Conservation (phyloP, 1,139 yeast species). For the Arxiozyma bovina region DNA sequence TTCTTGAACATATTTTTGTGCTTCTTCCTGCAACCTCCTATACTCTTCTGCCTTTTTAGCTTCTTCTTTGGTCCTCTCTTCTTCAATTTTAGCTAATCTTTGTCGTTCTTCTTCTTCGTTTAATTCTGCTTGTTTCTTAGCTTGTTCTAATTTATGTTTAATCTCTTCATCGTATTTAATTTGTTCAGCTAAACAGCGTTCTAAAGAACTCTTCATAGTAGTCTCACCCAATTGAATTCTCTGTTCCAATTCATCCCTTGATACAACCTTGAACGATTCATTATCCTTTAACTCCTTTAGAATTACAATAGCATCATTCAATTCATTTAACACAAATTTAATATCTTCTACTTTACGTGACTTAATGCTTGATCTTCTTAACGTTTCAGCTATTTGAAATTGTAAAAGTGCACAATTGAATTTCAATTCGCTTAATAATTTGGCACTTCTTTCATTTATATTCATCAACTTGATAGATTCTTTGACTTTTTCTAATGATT, state of each 20-base stretch:
- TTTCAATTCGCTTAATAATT: slow-evolving; percentile 41
- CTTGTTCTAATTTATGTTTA: slow-evolving; percentile 59
- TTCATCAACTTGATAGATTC: slow-evolving; percentile 40
- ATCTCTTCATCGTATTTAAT: slow-evolving; percentile 52
- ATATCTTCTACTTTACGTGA: slow-evolving; percentile 59
- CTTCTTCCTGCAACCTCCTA: slow-evolving; percentile 66
- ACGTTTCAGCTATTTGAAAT: slow-evolving; percentile 78
- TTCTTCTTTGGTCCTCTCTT: slow-evolving; percentile 40
- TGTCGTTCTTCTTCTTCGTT: slow-evolving; percentile 56
- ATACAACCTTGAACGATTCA: slow-evolving; percentile 61
- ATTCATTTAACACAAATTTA: slow-evolving; percentile 46
- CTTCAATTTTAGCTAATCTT: slow-evolving; percentile 37
- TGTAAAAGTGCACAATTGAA: slow-evolving; percentile 81
- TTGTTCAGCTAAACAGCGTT: slow-evolving; percentile 64
- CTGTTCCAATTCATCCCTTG: slow-evolving; percentile 63
- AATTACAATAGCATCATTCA: slow-evolving; percentile 53
- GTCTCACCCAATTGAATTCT: slow-evolving; percentile 79
- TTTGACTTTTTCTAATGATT: slow-evolving; percentile 54
- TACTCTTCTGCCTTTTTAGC: slow-evolving; percentile 48
- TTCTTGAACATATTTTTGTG: slow-evolving; percentile 45
- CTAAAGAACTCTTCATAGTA: slow-evolving; percentile 65
- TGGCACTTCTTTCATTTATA: slow-evolving; percentile 25
- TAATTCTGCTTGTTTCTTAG: slow-evolving; percentile 33
- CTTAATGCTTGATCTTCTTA: slow-evolving; percentile 53
- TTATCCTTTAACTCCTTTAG: slow-evolving; percentile 55